Conservation (phyloP, 257 asterid genomes). For the Jasminum sambac region DNA sequence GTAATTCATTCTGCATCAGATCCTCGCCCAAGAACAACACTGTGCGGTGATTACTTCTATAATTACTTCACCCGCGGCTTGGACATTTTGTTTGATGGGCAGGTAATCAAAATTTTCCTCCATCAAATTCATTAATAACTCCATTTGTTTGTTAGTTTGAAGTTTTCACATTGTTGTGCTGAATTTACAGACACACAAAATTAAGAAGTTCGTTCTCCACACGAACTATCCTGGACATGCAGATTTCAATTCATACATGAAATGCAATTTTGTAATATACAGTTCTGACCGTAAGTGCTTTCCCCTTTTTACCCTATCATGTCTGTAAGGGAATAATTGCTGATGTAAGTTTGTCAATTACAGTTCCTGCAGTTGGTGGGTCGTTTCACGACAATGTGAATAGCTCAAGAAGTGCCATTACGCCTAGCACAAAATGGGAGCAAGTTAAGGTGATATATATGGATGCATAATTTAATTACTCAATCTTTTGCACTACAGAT, state of each 20-base stretch:
- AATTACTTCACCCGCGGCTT: constrained; percentile 75
- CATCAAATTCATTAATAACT: not conserved
- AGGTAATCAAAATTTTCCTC: constrained; percentile 37
- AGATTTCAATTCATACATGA: constrained; percentile 82
- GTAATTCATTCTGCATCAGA: constrained; percentile 81
- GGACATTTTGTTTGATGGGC: constrained; percentile 80
- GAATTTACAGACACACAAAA: constrained; percentile 62
- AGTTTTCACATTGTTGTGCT: constrained; percentile 21
- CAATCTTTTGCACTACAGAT: not conserved
- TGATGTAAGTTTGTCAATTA: not conserved
- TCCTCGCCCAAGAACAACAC: constrained; percentile 70
- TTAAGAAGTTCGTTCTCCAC: constrained; percentile 80
- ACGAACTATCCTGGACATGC: constrained; percentile 94
- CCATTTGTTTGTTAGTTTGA: constrained; percentile 6
- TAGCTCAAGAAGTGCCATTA: constrained; percentile 43
- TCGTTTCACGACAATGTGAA: constrained; percentile 46
- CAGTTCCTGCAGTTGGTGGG: constrained; percentile 44
- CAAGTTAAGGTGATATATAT: constrained; percentile 65
- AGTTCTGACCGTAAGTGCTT: constrained; percentile 49
- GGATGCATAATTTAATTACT: not conserved
- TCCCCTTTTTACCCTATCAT: not conserved
- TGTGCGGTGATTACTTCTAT: constrained; percentile 80
- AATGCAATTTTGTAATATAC: constrained; percentile 70
- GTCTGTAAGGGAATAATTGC: constrained; percentile 8
- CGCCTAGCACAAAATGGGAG: constrained; percentile 79